These are phyloP conservation scores for Lipomyces sp. DNA, from an alignment of 805 yeast species.

Conservation along the genomic window DNA sequence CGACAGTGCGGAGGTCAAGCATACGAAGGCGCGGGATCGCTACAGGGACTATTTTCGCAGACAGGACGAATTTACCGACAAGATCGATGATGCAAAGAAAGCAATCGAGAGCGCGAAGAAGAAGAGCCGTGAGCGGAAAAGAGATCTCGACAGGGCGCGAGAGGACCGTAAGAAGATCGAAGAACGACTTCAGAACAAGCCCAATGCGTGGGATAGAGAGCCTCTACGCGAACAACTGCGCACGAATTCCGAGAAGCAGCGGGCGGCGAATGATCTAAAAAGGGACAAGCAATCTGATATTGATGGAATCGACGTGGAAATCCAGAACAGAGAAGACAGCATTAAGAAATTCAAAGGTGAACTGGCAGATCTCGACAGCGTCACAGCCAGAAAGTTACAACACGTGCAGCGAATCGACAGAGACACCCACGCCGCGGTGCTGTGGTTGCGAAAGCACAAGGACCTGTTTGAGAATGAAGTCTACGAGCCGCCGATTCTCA, in stretches of 20 bases:
- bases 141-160: background rate
- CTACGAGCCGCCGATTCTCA: conserved; percentile 71
- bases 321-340: background rate
- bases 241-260: no score
- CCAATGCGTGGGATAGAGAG: no score
- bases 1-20: conserved; percentile 31
- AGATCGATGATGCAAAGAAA: background rate
- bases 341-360: background rate
- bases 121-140: conserved; percentile 1
- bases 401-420: conserved; percentile 30
- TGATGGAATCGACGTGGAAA: background rate
- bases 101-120: conserved; percentile 42
- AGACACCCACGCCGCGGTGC: conserved; percentile 44
- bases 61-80: conserved; percentile 1
- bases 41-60: background rate
- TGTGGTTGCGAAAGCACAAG: conserved; percentile 43
- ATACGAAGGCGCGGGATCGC: conserved; percentile 35
- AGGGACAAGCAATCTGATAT: background rate
- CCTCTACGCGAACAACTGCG: no score
- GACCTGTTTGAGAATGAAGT: conserved; percentile 44
- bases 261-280: no score
- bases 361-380: conserved; percentile 1
- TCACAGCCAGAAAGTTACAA: conserved; percentile 3
- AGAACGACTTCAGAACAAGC: background rate
- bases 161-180: background rate